These are phyloP conservation scores for Zygosaccharomyces sapae DNA, from an alignment of 1,139 yeast species.

Conservation along the genomic window DNA sequence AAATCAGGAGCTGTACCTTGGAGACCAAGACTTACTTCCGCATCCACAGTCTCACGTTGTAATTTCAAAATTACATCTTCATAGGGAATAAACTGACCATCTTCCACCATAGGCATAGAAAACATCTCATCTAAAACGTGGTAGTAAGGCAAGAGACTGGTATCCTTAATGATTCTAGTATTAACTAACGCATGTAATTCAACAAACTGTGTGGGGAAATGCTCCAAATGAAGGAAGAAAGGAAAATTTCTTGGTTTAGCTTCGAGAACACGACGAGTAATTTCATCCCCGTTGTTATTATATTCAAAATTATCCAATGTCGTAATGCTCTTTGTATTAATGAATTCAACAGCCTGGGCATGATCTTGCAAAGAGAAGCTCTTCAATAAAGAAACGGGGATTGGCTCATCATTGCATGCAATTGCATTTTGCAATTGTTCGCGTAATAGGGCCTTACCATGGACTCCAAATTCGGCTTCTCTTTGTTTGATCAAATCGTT, in stretches of 20 bases:
- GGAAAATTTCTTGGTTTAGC: conserved; percentile 52
- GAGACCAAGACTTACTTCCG: conserved; percentile 53
- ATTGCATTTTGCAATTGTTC: conserved; percentile 58
- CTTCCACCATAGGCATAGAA: conserved; percentile 64
- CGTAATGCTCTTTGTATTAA: conserved; percentile 57
- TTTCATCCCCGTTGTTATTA: conserved; percentile 28
- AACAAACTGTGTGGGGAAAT: conserved; percentile 74
- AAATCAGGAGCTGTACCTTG: conserved; percentile 63
- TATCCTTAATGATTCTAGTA: conserved; percentile 54
- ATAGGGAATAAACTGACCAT: conserved; percentile 55
- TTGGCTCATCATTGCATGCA: conserved; percentile 61
- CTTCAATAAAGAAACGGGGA: conserved; percentile 64
- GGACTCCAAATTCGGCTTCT: conserved; percentile 50
- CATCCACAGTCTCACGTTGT: conserved; percentile 68
- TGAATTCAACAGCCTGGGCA: conserved; percentile 60
- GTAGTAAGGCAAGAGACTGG: conserved; percentile 56
- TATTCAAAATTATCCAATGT: conserved; percentile 33
- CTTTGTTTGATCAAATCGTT: conserved; percentile 49
- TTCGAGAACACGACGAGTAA: conserved; percentile 34
- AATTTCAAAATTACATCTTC: conserved; percentile 71
- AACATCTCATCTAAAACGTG: conserved; percentile 65
- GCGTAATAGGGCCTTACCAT: conserved; percentile 54
- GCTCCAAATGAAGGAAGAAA: conserved; percentile 72
- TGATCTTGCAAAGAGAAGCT: conserved; percentile 72
- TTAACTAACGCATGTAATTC: conserved; percentile 66